Evolutionary conservation across 2,329 filamentous ascomycete species (phyloP).

Genomic region (Penicillium sp.): DNA sequence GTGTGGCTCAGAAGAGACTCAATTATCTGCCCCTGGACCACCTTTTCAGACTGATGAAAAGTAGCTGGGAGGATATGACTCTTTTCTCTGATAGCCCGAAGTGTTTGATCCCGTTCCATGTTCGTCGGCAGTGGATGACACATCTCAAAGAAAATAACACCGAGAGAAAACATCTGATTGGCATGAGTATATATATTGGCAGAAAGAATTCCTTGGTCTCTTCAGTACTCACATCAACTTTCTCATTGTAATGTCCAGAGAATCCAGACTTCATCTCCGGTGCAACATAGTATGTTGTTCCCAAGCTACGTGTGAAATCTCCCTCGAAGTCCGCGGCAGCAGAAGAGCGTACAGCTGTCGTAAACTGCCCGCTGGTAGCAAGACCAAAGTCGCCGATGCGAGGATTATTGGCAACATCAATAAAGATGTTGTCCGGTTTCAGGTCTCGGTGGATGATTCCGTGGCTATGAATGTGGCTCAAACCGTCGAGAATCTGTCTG

Average conservation of each 20-base stretch:
- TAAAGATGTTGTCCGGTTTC: conserved; percentile 97
- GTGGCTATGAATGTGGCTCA: conserved; percentile 83
- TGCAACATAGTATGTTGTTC: conserved; percentile 86
- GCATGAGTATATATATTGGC: conserved; percentile 11
- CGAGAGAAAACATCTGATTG: conserved; percentile 83
- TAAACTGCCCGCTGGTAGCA: conserved; percentile 76
- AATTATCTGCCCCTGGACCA: conserved; percentile 71
- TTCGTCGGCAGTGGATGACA: conserved; percentile 62
- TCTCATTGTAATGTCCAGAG: conserved; percentile 78
- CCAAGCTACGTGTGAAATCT: conserved; percentile 55
- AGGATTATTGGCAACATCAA: conserved; percentile 83
- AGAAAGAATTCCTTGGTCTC: background rate
- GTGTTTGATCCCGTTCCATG: conserved; percentile 63
- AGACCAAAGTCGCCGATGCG: conserved; percentile 97
- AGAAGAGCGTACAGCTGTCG: conserved; percentile 40
- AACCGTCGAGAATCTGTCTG: conserved; percentile 82
- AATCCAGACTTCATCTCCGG: conserved; percentile 80
- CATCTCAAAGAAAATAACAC: conserved; percentile 99
- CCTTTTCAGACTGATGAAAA: conserved; percentile 67
- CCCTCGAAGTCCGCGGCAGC: conserved; percentile 37
- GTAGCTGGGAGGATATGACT: conserved; percentile 67
- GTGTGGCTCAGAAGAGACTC: conserved; percentile 76
- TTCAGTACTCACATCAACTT: conserved; percentile 69
- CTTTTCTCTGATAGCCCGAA: conserved; percentile 66
- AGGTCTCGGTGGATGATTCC: conserved; percentile 94